Conservation (phyloP, 2,329 filamentous ascomycete species). For the Pyricularia sp. region DNA sequence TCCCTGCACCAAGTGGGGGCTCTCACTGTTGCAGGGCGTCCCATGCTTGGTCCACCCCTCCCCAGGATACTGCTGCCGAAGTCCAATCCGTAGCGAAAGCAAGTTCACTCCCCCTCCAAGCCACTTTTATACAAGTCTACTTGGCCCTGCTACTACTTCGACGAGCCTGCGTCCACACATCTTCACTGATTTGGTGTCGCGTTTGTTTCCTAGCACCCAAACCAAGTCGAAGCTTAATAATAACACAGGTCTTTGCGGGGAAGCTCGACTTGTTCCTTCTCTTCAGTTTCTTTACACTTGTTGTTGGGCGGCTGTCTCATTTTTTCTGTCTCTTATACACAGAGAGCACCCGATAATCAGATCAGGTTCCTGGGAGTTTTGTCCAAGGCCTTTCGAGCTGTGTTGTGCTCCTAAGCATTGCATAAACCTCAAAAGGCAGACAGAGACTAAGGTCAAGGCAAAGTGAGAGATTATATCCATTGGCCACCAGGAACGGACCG, state of each 20-base stretch:
- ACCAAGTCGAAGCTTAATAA: background rate
- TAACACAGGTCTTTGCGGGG: background rate
- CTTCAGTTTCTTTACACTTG: background rate
- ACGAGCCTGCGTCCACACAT: constrained; percentile 16
- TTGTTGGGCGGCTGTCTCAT: background rate
- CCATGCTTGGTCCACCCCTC: constrained; percentile 26
- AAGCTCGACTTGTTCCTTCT: background rate
- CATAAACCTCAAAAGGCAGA: background rate
- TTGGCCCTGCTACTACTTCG: constrained; percentile 30
- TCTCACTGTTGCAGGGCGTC: background rate
- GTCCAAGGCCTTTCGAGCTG: background rate
- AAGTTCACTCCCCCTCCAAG: constrained; percentile 34
- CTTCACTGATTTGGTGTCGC: constrained; percentile 16
- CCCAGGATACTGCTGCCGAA: constrained; percentile 34
- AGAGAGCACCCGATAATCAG: background rate
- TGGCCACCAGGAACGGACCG: background rate
- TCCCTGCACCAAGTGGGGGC: background rate
- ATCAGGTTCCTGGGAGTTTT: no score
- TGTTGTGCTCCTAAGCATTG: background rate
- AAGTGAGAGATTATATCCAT: background rate
- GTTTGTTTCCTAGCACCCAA: constrained; percentile 16
- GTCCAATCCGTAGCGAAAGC: constrained; percentile 33
- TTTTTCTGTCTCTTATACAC: background rate
- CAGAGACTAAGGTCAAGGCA: background rate
- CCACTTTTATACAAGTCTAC: constrained; percentile 38